phyloP scores from a whole-genome alignment of 139 green algal species.

The Tetraselmis striata region DNA sequence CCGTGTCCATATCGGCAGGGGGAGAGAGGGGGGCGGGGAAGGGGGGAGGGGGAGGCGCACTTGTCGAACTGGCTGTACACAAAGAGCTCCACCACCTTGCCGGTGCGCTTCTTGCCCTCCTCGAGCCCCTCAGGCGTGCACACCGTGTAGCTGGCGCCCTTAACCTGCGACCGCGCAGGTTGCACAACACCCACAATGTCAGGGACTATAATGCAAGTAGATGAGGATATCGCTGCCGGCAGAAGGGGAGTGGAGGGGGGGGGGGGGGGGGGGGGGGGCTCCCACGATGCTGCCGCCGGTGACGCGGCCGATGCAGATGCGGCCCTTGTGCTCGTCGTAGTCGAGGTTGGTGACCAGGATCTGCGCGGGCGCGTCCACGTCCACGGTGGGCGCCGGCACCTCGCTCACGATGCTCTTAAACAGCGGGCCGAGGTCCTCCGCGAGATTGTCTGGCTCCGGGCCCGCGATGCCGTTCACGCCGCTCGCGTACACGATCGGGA shows the following conservation, averaged over 20 bases:
- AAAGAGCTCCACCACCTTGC: slow-evolving; percentile 87
- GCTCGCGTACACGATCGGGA: slow-evolving; percentile 89
- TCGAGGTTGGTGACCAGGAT: slow-evolving; percentile 92
- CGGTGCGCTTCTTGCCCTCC: slow-evolving; percentile 25
- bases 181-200: too few species aligned
- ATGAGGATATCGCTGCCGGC: too few species aligned
- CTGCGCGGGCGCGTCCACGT: slow-evolving; percentile 73
- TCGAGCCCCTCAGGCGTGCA: too few species aligned
- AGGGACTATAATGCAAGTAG: too few species aligned
- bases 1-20: too few species aligned
- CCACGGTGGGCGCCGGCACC: slow-evolving; percentile 64
- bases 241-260: too few species aligned
- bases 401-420: slow-evolving; percentile 88
- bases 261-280: too few species aligned
- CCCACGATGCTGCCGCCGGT: slow-evolving; percentile 60
- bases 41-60: too few species aligned
- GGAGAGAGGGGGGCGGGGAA: too few species aligned
- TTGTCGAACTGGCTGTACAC: slow-evolving; percentile 98
- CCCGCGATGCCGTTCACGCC: slow-evolving; percentile 88
- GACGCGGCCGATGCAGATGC: slow-evolving; percentile 87
- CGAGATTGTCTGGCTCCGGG: slow-evolving; percentile 49
- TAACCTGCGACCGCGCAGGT: too few species aligned
- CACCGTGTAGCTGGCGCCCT: too few species aligned
- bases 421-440: slow-evolving; percentile 82
- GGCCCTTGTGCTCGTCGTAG: slow-evolving; percentile 92